Evolutionary conservation across 2,329 filamentous ascomycete genomes (phyloP).

Genomic region (Aspergillus hiratsukae): DNA sequence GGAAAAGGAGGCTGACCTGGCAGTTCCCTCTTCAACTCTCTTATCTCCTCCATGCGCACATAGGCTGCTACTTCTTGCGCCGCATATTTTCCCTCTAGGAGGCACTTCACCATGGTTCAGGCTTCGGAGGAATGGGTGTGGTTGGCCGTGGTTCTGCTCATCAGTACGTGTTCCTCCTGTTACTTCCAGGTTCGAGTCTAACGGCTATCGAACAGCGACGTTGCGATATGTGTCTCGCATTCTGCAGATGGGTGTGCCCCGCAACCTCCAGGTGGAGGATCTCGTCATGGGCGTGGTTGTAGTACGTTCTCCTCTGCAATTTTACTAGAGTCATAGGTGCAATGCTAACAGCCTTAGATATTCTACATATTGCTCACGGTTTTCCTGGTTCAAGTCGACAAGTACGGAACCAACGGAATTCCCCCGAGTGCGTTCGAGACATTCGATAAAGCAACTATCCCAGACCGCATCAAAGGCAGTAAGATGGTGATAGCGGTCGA

Average conservation of each 20-base stretch:
- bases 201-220: not conserved
- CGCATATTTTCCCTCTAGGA: not conserved
- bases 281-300: constrained; percentile 5
- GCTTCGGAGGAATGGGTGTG: constrained; percentile 6
- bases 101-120: not conserved
- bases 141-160: constrained; percentile 10
- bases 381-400: constrained; percentile 40
- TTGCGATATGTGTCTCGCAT: constrained; percentile 11
- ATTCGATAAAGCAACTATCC: constrained; percentile 45
- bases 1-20: not conserved
- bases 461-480: constrained; percentile 47
- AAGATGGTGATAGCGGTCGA: constrained; percentile 53
- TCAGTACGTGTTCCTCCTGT: constrained; percentile 4
- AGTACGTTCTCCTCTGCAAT: not conserved
- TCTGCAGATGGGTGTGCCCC: constrained; percentile 5
- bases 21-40: not conserved
- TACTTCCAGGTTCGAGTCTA: not conserved
- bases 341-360: constrained; percentile 11
- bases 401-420: constrained; percentile 46
- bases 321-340: not conserved
- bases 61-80: not conserved
- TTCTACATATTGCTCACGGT: constrained; percentile 42
- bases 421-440: constrained; percentile 31
- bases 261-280: constrained; percentile 10
- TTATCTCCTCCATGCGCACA: not conserved